Base-by-base conservation (phyloP, 768 basidiomycete species). In the Tulasnella sp. region DNA sequence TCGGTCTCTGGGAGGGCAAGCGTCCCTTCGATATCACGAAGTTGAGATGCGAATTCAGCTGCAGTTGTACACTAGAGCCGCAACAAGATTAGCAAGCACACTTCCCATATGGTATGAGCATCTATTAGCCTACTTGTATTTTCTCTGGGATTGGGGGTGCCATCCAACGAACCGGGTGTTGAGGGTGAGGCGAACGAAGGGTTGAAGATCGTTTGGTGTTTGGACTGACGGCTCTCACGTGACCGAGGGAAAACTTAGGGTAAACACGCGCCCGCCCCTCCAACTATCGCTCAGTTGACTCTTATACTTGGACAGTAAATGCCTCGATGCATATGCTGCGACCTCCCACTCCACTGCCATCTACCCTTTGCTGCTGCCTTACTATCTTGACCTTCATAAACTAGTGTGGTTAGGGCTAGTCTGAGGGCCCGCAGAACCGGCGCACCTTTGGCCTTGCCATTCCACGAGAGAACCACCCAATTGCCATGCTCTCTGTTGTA, bases 1-100 rank as follows among this genome's bases (percentile, higher is more conserved):
- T 95, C 94, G 3, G 92, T 90, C 84, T 95, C 94, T 44, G 81
- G 80, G 31, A 80, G 82, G 48, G 75, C 77, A 78, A 84, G 80
- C 14, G 80, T 42, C 21, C 34, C 8, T 31, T 80, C 79, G 71
- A 83, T 79, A 24, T 82, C 82, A 9, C 80, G 31, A 27, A 83
- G 78, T 58, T 83, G 80, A 16, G 40, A 56, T 34, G 76, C 62
- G 39, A 83, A 74, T 46, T 80, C 77, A 39, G 76, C 76, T 34
- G 80, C 73, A 14, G 81, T 82, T 21, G 81, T 80, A 81, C 83
- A 83, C 83, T 83, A 68, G 40, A 78, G 71, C 58, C 42, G n/a
- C 58, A 14, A n/a, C n/a, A 39, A 34, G 27, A 19, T 34, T 36
- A 81, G 46, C 19, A 27, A 38, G 2, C 31, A 46, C 39, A 21